Evolutionary conservation across 2,329 filamentous ascomycete genomes (phyloP).

Genomic region (Cryphonectria carpinicola): DNA sequence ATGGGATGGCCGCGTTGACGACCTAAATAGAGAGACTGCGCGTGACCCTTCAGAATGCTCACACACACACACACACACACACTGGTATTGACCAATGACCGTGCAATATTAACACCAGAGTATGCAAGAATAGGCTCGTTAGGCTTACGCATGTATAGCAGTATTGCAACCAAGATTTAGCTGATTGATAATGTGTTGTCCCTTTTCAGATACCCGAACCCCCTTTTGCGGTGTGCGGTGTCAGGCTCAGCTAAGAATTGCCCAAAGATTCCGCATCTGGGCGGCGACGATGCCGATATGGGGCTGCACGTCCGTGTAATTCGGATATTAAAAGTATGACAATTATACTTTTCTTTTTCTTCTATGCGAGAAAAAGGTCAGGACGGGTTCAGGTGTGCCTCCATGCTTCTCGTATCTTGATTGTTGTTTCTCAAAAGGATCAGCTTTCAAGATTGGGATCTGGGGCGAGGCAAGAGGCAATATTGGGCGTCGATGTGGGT

Average conservation of each 20-base stretch:
- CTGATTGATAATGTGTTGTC: neutral
- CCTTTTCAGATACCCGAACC: neutral
- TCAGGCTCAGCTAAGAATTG: neutral
- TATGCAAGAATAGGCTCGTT: neutral
- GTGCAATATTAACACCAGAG: neutral
- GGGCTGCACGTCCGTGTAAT: neutral
- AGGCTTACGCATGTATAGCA: neutral
- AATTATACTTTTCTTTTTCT: neutral
- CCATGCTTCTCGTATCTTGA: neutral
- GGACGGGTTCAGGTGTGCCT: neutral
- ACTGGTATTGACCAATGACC: neutral
- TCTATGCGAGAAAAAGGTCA: neutral
- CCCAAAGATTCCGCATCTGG: neutral
- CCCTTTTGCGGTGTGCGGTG: neutral
- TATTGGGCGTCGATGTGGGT: neutral
- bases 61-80: neutral
- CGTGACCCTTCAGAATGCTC: no score
- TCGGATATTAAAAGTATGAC: neutral
- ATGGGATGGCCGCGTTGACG: no score
- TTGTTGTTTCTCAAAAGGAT: neutral
- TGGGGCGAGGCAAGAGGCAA: neutral
- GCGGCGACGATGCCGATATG: neutral
- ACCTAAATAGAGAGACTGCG: no score
- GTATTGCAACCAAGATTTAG: neutral
- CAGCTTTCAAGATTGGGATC: neutral